Evolutionary conservation across 192 early-diverging fungal genomes (phyloP).

Genomic region (Phlyctochytrium arcticum): DNA sequence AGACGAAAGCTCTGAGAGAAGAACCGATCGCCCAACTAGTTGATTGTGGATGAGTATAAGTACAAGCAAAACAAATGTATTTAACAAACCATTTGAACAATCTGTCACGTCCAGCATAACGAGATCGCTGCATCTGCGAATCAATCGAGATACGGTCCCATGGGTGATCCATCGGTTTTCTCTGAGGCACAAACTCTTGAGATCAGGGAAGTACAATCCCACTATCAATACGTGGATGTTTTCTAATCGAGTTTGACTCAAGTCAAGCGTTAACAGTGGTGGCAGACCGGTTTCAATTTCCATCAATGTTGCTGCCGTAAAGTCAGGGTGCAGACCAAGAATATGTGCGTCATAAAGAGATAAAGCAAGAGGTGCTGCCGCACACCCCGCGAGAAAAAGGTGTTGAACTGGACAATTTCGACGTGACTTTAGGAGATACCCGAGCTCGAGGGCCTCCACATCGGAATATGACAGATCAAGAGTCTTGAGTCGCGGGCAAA

Average conservation of each 20-base stretch:
- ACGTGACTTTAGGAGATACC: background rate
- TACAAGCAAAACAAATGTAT: background rate
- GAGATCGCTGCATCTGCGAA: background rate
- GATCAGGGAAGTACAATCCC: background rate
- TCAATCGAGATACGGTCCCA: background rate
- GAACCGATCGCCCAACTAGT: background rate
- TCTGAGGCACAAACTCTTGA: background rate
- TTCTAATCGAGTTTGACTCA: background rate
- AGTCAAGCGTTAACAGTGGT: background rate
- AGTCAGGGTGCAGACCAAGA: background rate
- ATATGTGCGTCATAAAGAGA: background rate
- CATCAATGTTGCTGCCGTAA: background rate
- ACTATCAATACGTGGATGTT: background rate
- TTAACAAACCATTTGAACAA: background rate
- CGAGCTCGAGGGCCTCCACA: background rate
- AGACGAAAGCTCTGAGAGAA: background rate
- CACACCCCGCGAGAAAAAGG: background rate
- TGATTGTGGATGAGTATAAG: background rate
- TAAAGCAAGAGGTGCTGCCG: background rate
- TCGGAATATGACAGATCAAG: background rate
- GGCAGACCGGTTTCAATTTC: background rate
- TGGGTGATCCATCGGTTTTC: background rate
- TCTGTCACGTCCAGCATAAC: background rate
- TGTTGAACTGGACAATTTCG: background rate
- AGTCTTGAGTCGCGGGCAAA: background rate